phyloP scores from a whole-genome alignment of 1,284 basidiomycete species.

The Phellinidium pouzarii region DNA sequence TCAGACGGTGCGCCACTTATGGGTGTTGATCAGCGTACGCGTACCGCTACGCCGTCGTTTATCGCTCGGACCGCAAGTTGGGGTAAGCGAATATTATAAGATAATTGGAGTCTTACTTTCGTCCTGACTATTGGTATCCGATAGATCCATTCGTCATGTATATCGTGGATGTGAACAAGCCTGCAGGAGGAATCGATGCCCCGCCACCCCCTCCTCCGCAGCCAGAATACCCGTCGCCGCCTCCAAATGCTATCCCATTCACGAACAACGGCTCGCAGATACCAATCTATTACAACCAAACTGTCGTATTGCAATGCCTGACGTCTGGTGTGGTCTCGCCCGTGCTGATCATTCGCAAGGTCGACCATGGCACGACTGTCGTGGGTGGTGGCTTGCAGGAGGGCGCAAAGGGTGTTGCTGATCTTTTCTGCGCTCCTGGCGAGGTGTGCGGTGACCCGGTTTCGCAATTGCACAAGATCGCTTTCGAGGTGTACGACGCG shows the following conservation, averaged over 20 bases:
- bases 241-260: slow-evolving; percentile 81
- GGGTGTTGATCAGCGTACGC: slow-evolving; percentile 69
- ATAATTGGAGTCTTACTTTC: slow-evolving; percentile 15
- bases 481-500: slow-evolving; percentile 80
- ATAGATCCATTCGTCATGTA: slow-evolving; percentile 94
- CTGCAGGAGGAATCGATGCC: slow-evolving; percentile 65
- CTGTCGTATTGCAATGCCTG: slow-evolving; percentile 90
- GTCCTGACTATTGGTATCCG: slow-evolving; percentile 19
- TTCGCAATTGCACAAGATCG: slow-evolving; percentile 92
- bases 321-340: slow-evolving; percentile 92
- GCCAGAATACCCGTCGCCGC: slow-evolving; percentile 82
- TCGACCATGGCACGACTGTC: slow-evolving; percentile 85
- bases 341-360: slow-evolving; percentile 87
- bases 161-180: slow-evolving; percentile 81
- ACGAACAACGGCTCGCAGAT: slow-evolving; percentile 73
- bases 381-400: slow-evolving; percentile 83
- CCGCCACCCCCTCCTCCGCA: slow-evolving; percentile 73
- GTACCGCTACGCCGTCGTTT: slow-evolving; percentile 72
- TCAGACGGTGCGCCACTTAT: slow-evolving; percentile 82
- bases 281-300: slow-evolving; percentile 93
- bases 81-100: slow-evolving; percentile 41
- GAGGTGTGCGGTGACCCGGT: slow-evolving; percentile 92
- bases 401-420: slow-evolving; percentile 74
- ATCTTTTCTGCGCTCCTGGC: slow-evolving; percentile 72
- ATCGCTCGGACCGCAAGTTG: slow-evolving; percentile 80